phyloP scores from a whole-genome alignment of 2,329 filamentous ascomycete species.

The Chaetothyriales sp. region DNA sequence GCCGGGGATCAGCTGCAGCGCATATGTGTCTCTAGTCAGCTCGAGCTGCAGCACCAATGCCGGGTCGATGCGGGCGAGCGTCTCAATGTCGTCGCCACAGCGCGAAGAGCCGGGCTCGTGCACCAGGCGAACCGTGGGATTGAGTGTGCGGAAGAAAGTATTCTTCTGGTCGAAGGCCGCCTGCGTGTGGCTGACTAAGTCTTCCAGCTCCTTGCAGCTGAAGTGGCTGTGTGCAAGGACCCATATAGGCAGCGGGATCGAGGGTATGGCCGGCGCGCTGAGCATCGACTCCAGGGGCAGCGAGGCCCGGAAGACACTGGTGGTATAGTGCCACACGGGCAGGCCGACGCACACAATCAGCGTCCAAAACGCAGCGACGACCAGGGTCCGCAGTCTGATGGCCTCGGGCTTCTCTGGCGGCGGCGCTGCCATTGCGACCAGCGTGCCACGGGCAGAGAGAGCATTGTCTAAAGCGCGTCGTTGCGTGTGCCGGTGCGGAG shows the following conservation, averaged over 20 bases:
- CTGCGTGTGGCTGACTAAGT: slow-evolving; percentile 68
- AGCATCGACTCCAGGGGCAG: slow-evolving; percentile 78
- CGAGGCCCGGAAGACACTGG: slow-evolving; percentile 74
- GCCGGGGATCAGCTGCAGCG: slow-evolving; percentile 6
- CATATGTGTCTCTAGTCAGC: slow-evolving; percentile 29
- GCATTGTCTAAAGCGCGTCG: too few species aligned
- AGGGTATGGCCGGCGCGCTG: slow-evolving; percentile 39
- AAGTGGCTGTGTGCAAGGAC: slow-evolving; percentile 57
- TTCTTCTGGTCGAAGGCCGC: slow-evolving; percentile 59
- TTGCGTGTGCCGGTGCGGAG: too few species aligned
- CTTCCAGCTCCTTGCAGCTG: slow-evolving; percentile 49
- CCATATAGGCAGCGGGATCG: slow-evolving; percentile 73
- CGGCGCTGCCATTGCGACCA: slow-evolving; percentile 22
- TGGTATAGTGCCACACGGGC: slow-evolving; percentile 93
- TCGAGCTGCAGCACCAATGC: slow-evolving; percentile 60
- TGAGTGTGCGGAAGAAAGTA: neutral
- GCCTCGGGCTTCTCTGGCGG: slow-evolving; percentile 64
- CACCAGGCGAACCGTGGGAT: slow-evolving; percentile 34
- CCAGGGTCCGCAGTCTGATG: slow-evolving; percentile 53
- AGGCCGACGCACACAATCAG: slow-evolving; percentile 72
- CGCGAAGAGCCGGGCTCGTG: slow-evolving; percentile 18
- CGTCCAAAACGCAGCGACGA: slow-evolving; percentile 82
- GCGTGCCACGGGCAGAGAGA: neutral
- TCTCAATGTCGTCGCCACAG: slow-evolving; percentile 17
- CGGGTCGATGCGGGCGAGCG: slow-evolving; percentile 29